Base-by-base conservation (phyloP, 1,284 basidiomycete species). In the Tausonia pullulans region DNA sequence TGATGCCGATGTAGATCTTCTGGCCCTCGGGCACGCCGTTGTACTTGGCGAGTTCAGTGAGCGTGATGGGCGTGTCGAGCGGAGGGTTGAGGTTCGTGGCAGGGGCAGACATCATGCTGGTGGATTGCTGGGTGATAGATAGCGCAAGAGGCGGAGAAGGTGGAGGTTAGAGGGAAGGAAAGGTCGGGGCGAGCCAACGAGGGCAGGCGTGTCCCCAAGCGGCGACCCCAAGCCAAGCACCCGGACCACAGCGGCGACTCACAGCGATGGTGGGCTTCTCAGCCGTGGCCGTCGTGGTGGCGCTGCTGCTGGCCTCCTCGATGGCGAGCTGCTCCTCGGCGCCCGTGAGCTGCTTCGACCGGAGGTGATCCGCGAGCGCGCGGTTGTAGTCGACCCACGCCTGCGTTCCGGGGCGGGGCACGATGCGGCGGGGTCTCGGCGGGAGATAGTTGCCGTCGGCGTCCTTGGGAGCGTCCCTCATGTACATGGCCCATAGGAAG, bases 1-100 rank as follows among this genome's bases (percentile, higher is more conserved):
- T 77, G 72, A 78, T 78, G 11, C 76, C 77, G 60, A 78, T 70
- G 67, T 72, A 76, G 70, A 78, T 76, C 62, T 74, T 73, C 55
- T 70, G 66, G 6, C 73, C 69, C 65, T 75, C 72, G 43, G 62
- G 54, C 2, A 68, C 67, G 51, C 77, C 77, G 68, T 76, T 71
- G 69, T 72, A 71, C 66, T 73, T 49, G 1, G 72, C 69, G 40
- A 78, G 72, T 11, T 74, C 66, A 13, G 71, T 48, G 50, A 67
- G 67, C 4, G 75, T 64, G 68, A 77, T 76, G 3, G 76, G 74
- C 41, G 67, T 60, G 39, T 44, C 27, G 59, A 64, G 55, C 5
- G 59, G 68, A 45, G 52, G 6, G 58, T n/a, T 69, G 50, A 77
- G 71, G 39, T 71, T 65, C 11, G 73, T 65, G 16, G 74, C 67